Base-by-base conservation (phyloP, 2,329 filamentous ascomycete species). In the Scedosporium minutisporum region DNA sequence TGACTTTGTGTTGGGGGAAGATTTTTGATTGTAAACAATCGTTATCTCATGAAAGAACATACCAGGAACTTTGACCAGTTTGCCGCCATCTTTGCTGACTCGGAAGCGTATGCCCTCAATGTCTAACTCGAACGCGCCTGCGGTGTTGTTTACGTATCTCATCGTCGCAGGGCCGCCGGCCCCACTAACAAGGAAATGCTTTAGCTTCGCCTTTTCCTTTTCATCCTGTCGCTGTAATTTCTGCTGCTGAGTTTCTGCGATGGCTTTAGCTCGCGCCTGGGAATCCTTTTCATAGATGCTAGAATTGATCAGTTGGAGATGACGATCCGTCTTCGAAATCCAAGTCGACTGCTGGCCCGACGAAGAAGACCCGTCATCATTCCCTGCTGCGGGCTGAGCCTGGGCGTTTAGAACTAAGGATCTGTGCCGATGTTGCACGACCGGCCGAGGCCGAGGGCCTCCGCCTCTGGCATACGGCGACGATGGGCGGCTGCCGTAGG, bases 301-400 rank as follows among this genome's bases (percentile, higher is more conserved):
- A 21, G 87, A 84, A 71, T 93, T 96, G 74, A 96, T 95, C 48
- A 96, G 78, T 72, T 96, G 90, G 71, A 90, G 83, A 71, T 93
- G 89, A 59, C 88, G 87, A 71, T 90, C 89, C 59, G 80, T 87
- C 71, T 87, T 89, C 5, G 86, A 83, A 51, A 95, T 83, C 85
- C 88, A 93, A 23, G 74, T 73, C 3, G 75, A 69, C 38, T 77
- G 74, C 3, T 76, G 71, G 27, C 75, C 73, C 7, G 73, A 71
- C 9, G 73, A 63, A 7, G 73, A 63, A 7, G 73, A 69, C 48
- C 69, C 69, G 16, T 63, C 64, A 33, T 69, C 68, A 16, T 68
- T 66, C 60, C 64, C 65, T 9, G 66, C 66, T 62, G 66, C 69
- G 65, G 65, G 69, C 16, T 46, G 60, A 16, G 27, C 7, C 23